These are phyloP conservation scores for Colletotrichum karsti DNA, from an alignment of 2,329 filamentous ascomycete species.

Conservation along the genomic window DNA sequence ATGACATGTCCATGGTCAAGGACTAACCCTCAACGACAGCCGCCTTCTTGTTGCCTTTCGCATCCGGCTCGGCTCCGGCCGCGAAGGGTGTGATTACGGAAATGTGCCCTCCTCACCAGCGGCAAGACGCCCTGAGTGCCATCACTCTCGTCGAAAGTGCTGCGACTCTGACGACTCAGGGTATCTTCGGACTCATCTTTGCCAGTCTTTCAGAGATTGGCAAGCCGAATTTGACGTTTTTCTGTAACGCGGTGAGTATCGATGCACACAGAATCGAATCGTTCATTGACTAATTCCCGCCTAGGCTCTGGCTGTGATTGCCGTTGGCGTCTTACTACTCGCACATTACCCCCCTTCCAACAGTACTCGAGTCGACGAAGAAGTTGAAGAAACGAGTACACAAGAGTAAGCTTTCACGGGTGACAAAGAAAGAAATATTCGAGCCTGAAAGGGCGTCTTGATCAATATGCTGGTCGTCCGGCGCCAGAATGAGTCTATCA, in stretches of 20 bases:
- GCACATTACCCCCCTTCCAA: constrained; percentile 54
- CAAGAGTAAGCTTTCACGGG: background rate
- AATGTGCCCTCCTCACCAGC: constrained; percentile 69
- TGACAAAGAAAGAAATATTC: background rate
- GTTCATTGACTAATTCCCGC: constrained; percentile 19
- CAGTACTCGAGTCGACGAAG: constrained; percentile 47
- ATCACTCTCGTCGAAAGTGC: constrained; percentile 77
- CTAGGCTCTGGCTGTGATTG: constrained; percentile 63
- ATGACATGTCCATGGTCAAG: background rate
- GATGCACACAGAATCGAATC: background rate
- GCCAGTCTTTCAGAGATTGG: constrained; percentile 68
- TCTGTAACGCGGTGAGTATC: constrained; percentile 67
- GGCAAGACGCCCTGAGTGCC: constrained; percentile 73
- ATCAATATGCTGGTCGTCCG: background rate
- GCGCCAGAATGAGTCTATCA: background rate
- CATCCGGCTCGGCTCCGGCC: constrained; percentile 73
- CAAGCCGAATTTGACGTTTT: constrained; percentile 70
- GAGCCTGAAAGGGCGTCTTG: background rate
- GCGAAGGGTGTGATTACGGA: constrained; percentile 79
- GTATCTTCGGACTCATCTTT: constrained; percentile 74
- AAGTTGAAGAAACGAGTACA: background rate
- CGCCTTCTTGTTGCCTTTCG: constrained; percentile 71
- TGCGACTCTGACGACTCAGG: constrained; percentile 69
- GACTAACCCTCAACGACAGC: constrained; percentile 44
- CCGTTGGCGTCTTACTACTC: constrained; percentile 53